These are phyloP conservation scores for Thielaviopsis ethacetica DNA, from an alignment of 2,329 filamentous ascomycete species.

Conservation along the genomic window DNA sequence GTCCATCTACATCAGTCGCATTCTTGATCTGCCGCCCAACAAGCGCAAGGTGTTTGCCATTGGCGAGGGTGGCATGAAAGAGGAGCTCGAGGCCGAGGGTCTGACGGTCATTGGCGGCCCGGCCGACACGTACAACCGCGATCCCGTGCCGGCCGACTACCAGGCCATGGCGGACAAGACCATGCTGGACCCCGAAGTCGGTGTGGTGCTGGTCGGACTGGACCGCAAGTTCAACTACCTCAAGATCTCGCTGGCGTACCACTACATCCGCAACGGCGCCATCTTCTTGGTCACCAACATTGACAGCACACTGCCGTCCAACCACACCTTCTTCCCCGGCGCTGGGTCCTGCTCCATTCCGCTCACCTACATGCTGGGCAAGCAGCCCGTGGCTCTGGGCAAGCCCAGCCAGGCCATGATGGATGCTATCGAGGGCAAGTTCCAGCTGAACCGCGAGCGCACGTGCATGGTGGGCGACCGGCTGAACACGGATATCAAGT, in stretches of 20 bases:
- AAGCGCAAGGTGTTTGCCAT: conserved; percentile 92
- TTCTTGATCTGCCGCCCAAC: conserved; percentile 59
- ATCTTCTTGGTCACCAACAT: conserved; percentile 85
- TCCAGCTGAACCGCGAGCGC: conserved; percentile 64
- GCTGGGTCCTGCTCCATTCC: conserved; percentile 72
- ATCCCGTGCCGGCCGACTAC: conserved; percentile 71
- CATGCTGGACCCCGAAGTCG: conserved; percentile 71
- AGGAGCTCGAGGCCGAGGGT: conserved; percentile 66
- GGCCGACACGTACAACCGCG: conserved; percentile 58
- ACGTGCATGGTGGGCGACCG: conserved; percentile 96
- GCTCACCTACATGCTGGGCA: conserved; percentile 52
- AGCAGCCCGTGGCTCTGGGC: conserved; percentile 62
- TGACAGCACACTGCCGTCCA: conserved; percentile 75
- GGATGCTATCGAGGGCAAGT: conserved; percentile 95
- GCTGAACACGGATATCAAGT: conserved; percentile 88
- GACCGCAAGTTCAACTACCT: conserved; percentile 95
- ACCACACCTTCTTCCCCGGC: conserved; percentile 73
- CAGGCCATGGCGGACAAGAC: conserved; percentile 58
- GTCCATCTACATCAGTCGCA: conserved; percentile 87
- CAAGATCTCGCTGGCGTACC: conserved; percentile 69
- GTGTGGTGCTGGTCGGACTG: conserved; percentile 72
- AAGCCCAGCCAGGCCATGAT: conserved; percentile 99
- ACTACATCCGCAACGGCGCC: conserved; percentile 71
- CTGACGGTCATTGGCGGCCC: conserved; percentile 75
- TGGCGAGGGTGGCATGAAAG: conserved; percentile 80